Percentiles rank a stretch among this genome's conserved stretches.
Conservation (phyloP, 2,329 filamentous ascomycete genomes). For the Colletotrichum cuscutae region DNA sequence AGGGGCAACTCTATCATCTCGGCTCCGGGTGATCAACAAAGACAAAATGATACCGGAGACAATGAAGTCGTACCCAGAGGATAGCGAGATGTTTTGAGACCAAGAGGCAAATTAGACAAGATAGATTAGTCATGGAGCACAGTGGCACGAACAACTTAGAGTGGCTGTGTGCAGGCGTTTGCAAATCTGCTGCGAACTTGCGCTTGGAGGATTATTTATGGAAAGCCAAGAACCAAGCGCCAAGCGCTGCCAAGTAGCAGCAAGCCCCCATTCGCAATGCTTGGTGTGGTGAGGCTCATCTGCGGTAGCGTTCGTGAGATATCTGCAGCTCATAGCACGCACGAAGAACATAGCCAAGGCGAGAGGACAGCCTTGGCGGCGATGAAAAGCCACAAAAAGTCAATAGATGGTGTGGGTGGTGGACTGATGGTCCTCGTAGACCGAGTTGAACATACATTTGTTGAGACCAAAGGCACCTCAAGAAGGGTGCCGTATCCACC, state of each 20-base stretch:
- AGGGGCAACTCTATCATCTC: constrained; percentile 27
- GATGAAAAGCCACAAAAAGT: not conserved
- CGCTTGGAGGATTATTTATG: constrained; percentile 11
- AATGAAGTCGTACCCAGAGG: too few species aligned
- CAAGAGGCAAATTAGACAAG: not conserved
- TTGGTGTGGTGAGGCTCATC: not conserved
- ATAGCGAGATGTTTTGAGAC: not conserved
- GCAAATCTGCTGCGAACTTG: not conserved
- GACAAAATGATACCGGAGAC: not conserved
- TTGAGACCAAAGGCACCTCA: constrained; percentile 30
- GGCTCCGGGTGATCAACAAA: constrained; percentile 13
- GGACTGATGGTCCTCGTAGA: not conserved
- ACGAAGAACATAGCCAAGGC: constrained; percentile 8
- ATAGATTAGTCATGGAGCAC: not conserved
- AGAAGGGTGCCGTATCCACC: not conserved
- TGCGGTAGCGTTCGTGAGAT: constrained; percentile 3
- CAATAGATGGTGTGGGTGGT: not conserved
- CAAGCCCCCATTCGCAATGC: constrained; percentile 4
- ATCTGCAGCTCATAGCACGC: not conserved
- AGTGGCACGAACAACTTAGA: not conserved
- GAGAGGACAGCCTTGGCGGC: constrained; percentile 16
- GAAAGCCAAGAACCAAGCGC: constrained; percentile 16
- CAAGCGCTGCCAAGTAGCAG: constrained; percentile 18
- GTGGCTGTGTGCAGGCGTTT: not conserved
- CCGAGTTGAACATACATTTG: not conserved